Conservation (phyloP, 805 yeast genomes). For the Yamadazyma ubonensis region DNA sequence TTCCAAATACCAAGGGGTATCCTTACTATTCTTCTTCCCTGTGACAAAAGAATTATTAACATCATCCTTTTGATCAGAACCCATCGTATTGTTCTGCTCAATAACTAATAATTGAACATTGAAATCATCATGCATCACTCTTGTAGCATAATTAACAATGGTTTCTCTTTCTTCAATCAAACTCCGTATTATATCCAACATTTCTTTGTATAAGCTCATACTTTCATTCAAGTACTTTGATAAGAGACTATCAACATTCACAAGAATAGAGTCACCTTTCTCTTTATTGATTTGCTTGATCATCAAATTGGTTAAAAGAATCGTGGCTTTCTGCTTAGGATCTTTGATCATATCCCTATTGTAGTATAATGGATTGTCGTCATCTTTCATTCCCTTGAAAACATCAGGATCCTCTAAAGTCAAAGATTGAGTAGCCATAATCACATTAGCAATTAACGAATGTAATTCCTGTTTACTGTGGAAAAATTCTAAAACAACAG, state of each 20-base stretch:
- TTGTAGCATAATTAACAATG: constrained; percentile 67
- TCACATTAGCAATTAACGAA: constrained; percentile 53
- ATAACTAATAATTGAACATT: constrained; percentile 56
- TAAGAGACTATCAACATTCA: constrained; percentile 41
- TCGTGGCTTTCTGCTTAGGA: constrained; percentile 51
- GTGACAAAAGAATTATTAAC: constrained; percentile 13
- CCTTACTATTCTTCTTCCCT: constrained; percentile 35
- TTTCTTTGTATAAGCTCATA: constrained; percentile 30
- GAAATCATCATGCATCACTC: constrained; percentile 74
- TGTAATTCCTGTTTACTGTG: constrained; percentile 73
- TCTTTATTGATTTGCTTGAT: constrained; percentile 41
- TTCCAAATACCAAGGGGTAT: constrained; percentile 70
- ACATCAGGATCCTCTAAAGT: constrained; percentile 76
- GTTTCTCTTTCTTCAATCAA: constrained; percentile 70
- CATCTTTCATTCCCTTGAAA: constrained; percentile 62
- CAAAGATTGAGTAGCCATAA: constrained; percentile 67
- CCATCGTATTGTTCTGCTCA: constrained; percentile 43
- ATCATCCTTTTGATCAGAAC: constrained; percentile 36
- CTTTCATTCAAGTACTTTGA: constrained; percentile 38
- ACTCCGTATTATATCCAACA: constrained; percentile 48
- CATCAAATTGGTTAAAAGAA: constrained; percentile 46
- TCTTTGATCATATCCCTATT: constrained; percentile 36
- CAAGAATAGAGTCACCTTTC: constrained; percentile 33
- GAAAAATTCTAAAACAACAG: constrained; percentile 65
- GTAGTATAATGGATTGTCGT: constrained; percentile 40